These are phyloP conservation scores for Monosporascus sp. DNA, from an alignment of 2,329 filamentous ascomycete species.

Conservation along the genomic window DNA sequence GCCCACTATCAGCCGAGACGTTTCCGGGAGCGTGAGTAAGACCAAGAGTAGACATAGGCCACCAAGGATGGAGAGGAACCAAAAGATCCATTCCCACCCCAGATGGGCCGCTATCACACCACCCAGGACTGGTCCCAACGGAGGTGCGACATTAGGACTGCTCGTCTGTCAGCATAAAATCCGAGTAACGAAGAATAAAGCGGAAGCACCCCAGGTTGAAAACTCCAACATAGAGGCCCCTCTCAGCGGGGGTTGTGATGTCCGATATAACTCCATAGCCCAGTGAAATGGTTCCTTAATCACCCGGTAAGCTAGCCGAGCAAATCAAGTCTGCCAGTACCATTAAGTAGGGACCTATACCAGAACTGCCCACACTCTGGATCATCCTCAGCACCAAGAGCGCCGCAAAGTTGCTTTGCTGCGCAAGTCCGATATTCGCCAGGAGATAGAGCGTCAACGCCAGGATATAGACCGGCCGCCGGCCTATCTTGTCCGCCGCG, in stretches of 20 bases:
- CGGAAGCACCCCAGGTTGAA: constrained; percentile 19
- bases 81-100: constrained; percentile 43
- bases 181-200: neutral
- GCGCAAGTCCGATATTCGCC: constrained; percentile 36
- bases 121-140: constrained; percentile 38
- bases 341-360: neutral
- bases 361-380: constrained; percentile 31
- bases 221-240: constrained; percentile 45
- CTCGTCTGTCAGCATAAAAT: constrained; percentile 8
- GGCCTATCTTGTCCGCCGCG: constrained; percentile 32
- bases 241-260: constrained; percentile 41
- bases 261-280: constrained; percentile 47
- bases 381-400: constrained; percentile 43
- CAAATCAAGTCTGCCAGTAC: no score
- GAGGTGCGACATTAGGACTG: constrained; percentile 27
- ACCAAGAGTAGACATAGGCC: constrained; percentile 29
- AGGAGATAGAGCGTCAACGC: constrained; percentile 29
- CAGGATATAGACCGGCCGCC: constrained; percentile 32
- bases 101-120: constrained; percentile 39
- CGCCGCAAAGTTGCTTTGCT: constrained; percentile 36
- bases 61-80: constrained; percentile 37
- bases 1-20: constrained; percentile 9
- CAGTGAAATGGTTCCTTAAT: constrained; percentile 23
- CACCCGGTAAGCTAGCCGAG: neutral
- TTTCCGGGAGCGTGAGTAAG: constrained; percentile 34